Percentiles rank a stretch among this genome's conserved stretches.
Conservation (phyloP, 257 asterid species). For the Solanum bukasovii region DNA sequence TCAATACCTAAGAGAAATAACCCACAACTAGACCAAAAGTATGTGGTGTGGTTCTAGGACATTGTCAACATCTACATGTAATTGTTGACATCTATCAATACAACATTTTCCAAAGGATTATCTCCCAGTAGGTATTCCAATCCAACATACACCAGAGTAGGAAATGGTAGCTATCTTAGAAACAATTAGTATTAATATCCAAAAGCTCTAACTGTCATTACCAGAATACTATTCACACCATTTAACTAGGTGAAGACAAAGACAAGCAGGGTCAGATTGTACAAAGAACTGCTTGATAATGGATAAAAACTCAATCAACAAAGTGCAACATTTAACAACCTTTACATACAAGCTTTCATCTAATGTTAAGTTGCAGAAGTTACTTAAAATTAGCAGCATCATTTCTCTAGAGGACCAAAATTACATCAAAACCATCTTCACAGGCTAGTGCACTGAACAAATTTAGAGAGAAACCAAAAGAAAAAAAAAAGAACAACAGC, state of each 20-base stretch:
- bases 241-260: not conserved
- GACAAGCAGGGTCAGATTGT: not conserved
- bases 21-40: not conserved
- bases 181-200: not conserved
- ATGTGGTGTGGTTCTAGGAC: not conserved
- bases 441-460: not conserved
- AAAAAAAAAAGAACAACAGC: not conserved
- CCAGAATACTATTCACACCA: not conserved
- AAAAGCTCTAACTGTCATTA: not conserved
- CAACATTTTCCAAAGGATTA: not conserved
- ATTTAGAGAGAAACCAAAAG: not conserved
- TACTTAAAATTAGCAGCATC: not conserved
- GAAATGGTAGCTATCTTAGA: not conserved
- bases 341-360: not conserved
- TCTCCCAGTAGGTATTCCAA: not conserved
- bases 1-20: not conserved
- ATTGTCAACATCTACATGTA: not conserved
- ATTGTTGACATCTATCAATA: not conserved
- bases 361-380: not conserved
- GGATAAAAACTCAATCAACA: not conserved
- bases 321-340: not conserved
- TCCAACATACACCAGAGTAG: not conserved
- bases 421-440: not conserved
- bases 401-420: not conserved
- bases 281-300: not conserved